Base-by-base conservation (phyloP, 176 grass and related monocot genomes). In the Eragrostis nindensis region DNA sequence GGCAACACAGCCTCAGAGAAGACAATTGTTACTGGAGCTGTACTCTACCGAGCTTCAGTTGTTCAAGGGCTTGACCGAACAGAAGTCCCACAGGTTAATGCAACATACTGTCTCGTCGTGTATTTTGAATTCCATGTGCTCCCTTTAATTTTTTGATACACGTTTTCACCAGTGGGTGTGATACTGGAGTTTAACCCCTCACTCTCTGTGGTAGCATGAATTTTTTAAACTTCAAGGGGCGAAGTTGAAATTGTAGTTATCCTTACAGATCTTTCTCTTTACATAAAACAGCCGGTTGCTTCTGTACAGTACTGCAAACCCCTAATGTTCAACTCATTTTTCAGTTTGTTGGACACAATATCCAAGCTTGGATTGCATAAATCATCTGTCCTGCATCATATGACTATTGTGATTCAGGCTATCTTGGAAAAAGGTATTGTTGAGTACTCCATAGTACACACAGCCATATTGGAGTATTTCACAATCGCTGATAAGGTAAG, bases 401-500 rank as follows among this genome's bases (percentile, higher is more conserved):
- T 98, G 92, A 89, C 81, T 75, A 75, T 70, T 50, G 56, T 88
- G 49, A 83, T 98, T 84, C 84, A 95, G 55, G 71, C 84, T 61
- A 80, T 98, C 53, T 86, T 98, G 81, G 92, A 91, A 70, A 98
- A 98, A 86, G 96, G 92, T 62, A 93, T 86, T 78, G 81, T 95
- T 77, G 90, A 95, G 25, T 94, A 93, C 70, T 91, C 90, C 74
- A 98, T 98, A 75, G 70, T 93, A 36, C 92, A 95, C 90, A 95
- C 73, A 1, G 71, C 74, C 45, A 75, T 98, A 65, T 39, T 95
- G 43, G 96, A 98, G 57, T 98, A 95, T 74, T 88, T 98, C 42
- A 91, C 92, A 83, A 98, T 98, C 38, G 96, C 96, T 48, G 96
- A 98, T 71, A 95, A 93, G 96, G 96, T 98, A 90, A 75, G 75